Evolutionary conservation across 2,329 filamentous ascomycete genomes (phyloP), one percentile per base, ranked within the genome.

Genomic region (Penicillium palitans): DNA sequence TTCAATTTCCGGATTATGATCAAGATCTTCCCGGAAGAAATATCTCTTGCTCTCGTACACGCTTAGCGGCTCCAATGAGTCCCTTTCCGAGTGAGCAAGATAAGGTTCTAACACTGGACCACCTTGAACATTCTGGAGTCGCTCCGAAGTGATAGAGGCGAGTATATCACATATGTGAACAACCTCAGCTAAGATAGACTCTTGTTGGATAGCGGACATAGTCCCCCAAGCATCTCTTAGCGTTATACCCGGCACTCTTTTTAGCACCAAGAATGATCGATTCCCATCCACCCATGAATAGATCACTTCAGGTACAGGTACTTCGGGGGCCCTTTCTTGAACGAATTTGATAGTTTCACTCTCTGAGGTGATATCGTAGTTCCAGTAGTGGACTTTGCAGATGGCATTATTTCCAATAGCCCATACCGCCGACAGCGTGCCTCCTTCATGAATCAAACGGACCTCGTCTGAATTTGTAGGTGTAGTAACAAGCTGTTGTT

Each of bases 391-490:
- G 21, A 52, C 37, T 42, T 33, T 33, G 37, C 37, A 52, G 27
- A 52, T n/a, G 15, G 49, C 49, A 29, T 42, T 29, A 15, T 31
- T 52, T 52, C 25, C 25, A 41, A 52, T 52, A 15, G 25, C 49
- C 37, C 37, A 42, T 15, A 52, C 50, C 27, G 27, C 39, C 5
- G 39, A 52, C 4, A 42, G n/a, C 2, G 39, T 52, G 12, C 50
- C 50, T 27, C 39, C 39, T 44, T 52, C n/a, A 24, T 52, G 39
- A 5, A 42, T 31, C 37, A 52, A 24, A 42, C 39, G 27, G 39
- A 40, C 24, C 24, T 27, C 25, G 12, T 31, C 24, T 9, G 39
- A 24, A 17, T 29, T 21, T 27, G 50, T 15, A 25, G 50, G 6
- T 1, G 6, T 27, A 35, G 27, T 27, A 31, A 33, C 10, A n/a